Evolutionary conservation across 2,329 filamentous ascomycete species (phyloP), one percentile per base, ranked within the genome.

Genomic region (Stagonosporopsis tanaceti): DNA sequence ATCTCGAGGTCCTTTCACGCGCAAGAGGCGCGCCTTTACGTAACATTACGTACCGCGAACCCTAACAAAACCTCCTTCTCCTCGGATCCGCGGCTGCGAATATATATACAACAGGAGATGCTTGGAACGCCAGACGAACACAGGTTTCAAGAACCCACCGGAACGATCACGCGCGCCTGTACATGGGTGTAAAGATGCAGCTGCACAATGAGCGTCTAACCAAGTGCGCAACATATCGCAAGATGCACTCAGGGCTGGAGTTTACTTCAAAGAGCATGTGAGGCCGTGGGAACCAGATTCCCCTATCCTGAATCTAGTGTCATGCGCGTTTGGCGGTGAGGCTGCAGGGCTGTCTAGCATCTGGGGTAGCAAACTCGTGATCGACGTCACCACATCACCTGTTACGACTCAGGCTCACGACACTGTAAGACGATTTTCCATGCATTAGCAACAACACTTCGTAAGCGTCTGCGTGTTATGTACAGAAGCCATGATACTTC

Each of bases 31-130:
- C 52, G 34, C 17, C 25, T 60, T 65, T 64, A 67, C 63, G 66
- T 64, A 66, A 65, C 50, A 65, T 72, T 67, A 71, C 66, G 65
- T 70, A 72, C 68, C 50, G 57, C 48, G 22, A 64, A 68, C 53
- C 32, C 50, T 35, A 27, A 9, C 37, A 14, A 39, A 42, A 46
- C 22, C 24, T 32, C 32, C 58, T 66, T 71, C 69, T 72, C 69
- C 69, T 66, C 63, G 69, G 69, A 24, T 46, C 50, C 41, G 45
- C 61, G 55, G 61, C 20, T 8, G n/a, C 46, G 25, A 35, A 41
- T 28, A 22, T 62, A 42, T 54, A 64, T 52, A 54, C 41, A 22
- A 50, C 45, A 57, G 54, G 54, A 57, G 54, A 57, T 57, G 39
- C 22, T 24, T 5, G 40, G 38, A 15, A 40, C 37, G 1, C 15